A percentile compares a stretch with the other conserved stretches of the same genome.
These are phyloP conservation scores for Bothriochloa decipiens DNA, from an alignment of 176 grass and related monocot species.

Conservation along the genomic window DNA sequence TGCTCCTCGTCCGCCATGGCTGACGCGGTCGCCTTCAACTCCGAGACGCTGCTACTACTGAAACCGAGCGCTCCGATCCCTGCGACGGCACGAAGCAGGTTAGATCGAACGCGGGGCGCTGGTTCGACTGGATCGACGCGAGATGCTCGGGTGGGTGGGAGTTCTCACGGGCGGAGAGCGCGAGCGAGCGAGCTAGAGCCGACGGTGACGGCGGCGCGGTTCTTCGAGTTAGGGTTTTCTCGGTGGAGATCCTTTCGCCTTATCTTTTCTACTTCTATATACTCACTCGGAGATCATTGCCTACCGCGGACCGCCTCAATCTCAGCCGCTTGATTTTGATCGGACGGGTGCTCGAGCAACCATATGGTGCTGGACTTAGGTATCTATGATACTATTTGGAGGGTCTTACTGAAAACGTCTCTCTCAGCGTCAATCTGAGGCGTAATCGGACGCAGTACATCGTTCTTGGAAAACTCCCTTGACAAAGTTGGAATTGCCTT, in stretches of 20 bases:
- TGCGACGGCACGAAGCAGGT: not conserved
- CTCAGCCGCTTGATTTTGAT: not conserved
- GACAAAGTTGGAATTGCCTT: not conserved
- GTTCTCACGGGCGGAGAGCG: conserved; percentile 8
- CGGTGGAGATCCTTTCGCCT: not conserved
- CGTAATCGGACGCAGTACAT: conserved; percentile 1
- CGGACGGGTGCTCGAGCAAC: not conserved
- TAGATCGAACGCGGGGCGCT: conserved; percentile 1
- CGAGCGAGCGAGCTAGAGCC: not conserved
- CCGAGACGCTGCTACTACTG: not conserved
- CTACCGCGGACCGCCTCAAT: not conserved
- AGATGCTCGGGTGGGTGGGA: not conserved
- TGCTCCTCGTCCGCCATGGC: conserved; percentile 59
- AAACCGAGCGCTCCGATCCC: conserved; percentile 17
- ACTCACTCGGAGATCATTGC: not conserved
- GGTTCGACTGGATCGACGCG: not conserved
- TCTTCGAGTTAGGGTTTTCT: conserved; percentile 28
- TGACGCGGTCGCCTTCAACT: not conserved
- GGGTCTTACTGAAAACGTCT: not conserved
- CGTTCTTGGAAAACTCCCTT: not conserved
- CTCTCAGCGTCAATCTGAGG: not conserved
- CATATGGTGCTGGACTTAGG: not conserved
- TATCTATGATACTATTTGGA: too few species aligned
- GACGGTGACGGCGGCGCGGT: conserved; percentile 11
- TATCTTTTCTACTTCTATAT: not conserved